Base-by-base conservation (phyloP, 2,329 filamentous ascomycete genomes). In the Ophiostoma sp. region DNA sequence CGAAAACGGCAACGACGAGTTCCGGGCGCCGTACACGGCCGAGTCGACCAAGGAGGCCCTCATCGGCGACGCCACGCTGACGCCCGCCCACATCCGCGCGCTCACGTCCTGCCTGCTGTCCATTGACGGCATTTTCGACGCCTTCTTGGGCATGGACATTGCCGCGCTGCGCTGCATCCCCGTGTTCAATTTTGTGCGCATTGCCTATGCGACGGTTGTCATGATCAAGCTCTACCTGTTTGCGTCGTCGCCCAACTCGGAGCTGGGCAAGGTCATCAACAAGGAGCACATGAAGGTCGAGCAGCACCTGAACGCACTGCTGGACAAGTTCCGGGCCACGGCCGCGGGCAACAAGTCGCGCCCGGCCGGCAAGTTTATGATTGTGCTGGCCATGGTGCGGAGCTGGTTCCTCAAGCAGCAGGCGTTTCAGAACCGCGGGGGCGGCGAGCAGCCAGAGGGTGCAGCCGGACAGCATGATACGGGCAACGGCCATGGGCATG, bases 151-250 rank as follows among this genome's bases (percentile, higher is more conserved):
- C 54, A 86, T 93, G 78, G 85, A 89, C 67, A 78, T 86, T 17
- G 77, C 81, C 4, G 82, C 81, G 57, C 81, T 92, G 57, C 86
- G 88, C 69, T 89, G 84, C 70, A 77, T 93, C 11, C 90, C 91
- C 23, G 89, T 90, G 2, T 89, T 90, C 75, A 87, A 86, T 77
- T 88, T 91, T 75, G 89, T 91, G 20, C 87, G 90, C 36, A 86
- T 92, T 23, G 87, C 89, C 13, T 92, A 92, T 76, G 88, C 87
- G 6, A 84, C 89, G 2, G 88, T 93, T 27, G 86, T 91, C 41
- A 81, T 93, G 52, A 89, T 92, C 77, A 93, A 92, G 78, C 85
- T 93, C 72, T 90, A 89, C 78, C 71, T 72, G 20, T 89, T 90
- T 67, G 86, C 88, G 10, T 85, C 86, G 1, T 84, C 85, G 17